Evolutionary conservation across 305 asterid species (phyloP).

Genomic region (Fraxinus ornus): DNA sequence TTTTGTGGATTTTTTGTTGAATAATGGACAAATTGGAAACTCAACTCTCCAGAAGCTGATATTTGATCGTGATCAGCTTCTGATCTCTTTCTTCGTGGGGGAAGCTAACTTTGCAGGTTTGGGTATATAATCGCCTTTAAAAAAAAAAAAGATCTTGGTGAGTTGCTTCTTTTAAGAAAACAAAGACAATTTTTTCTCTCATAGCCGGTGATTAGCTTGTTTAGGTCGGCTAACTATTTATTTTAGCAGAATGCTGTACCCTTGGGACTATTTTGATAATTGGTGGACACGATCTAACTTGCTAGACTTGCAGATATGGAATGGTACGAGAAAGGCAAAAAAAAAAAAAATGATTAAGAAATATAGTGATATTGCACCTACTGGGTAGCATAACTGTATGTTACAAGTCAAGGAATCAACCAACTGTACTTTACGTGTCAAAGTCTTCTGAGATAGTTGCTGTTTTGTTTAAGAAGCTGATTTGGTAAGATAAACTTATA

Average conservation of each 20-base stretch:
- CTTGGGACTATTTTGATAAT: not conserved
- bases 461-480: not conserved
- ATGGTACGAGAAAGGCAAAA: not conserved
- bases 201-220: not conserved
- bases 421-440: not conserved
- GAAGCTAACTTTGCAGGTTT: not conserved
- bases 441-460: not conserved
- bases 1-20: not conserved
- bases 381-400: not conserved
- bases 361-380: conserved; percentile 1
- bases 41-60: not conserved
- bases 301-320: not conserved
- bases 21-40: not conserved
- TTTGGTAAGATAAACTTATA: not conserved
- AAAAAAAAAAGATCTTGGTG: not conserved
- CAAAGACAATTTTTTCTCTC: not conserved
- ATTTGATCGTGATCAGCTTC: not conserved
- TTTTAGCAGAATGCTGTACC: not conserved
- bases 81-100: not conserved
- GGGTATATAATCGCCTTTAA: not conserved
- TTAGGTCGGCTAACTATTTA: not conserved
- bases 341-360: not conserved
- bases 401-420: not conserved
- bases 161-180: not conserved
- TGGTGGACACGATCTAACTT: not conserved